Evolutionary conservation across 179 eudicot genomes (phyloP).

Genomic region (Vitellaria paradoxa): DNA sequence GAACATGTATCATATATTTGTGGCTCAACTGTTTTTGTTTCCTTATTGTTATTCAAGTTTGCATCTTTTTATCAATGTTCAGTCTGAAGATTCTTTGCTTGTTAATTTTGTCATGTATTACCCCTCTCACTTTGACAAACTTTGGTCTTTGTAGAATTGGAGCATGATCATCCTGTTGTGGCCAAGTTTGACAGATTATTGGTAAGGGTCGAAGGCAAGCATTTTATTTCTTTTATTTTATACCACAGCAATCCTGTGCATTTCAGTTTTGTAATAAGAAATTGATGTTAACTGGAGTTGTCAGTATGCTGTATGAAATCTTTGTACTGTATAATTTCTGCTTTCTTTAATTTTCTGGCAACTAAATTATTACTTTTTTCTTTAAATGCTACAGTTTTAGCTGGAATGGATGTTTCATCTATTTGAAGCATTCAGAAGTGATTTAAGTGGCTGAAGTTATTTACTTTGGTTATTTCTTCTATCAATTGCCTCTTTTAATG

Average conservation of each 20-base stretch:
- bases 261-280: background rate
- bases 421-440: background rate
- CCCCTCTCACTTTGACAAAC: conserved; percentile 19
- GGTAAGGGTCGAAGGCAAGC: conserved; percentile 48
- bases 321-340: background rate
- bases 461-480: conserved; percentile 4
- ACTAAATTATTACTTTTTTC: background rate
- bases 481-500: background rate
- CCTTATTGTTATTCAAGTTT: background rate
- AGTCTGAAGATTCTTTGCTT: background rate
- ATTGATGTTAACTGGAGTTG: background rate
- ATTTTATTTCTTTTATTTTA: background rate
- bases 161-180: conserved; percentile 47
- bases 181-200: conserved; percentile 73
- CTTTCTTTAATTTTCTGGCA: background rate
- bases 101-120: background rate
- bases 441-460: background rate
- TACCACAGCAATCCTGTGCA: background rate
- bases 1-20: background rate
- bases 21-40: background rate
- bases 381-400: background rate
- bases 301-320: background rate
- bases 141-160: conserved; percentile 43
- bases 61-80: background rate
- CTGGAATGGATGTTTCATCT: background rate